A percentile compares a stretch with the other conserved stretches of the same genome.
Conservation (phyloP, 2,329 filamentous ascomycete genomes). For the Alternaria triticimaculans region DNA sequence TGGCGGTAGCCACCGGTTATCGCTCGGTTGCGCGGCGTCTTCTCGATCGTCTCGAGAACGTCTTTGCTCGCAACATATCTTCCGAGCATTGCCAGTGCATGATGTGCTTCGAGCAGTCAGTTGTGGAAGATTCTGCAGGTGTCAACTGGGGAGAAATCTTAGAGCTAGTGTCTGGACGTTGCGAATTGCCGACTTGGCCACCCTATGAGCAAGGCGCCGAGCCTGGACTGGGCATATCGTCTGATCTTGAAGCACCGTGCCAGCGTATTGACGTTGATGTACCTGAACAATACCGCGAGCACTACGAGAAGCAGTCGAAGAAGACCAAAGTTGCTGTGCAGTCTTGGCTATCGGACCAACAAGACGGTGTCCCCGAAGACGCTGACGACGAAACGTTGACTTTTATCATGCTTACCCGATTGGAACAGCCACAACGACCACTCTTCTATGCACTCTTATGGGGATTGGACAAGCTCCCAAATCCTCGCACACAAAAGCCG, state of each 20-base stretch:
- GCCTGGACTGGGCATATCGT: slow-evolving; percentile 63
- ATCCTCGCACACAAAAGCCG: slow-evolving; percentile 72
- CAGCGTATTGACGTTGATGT: slow-evolving; percentile 92
- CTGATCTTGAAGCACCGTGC: slow-evolving; percentile 63
- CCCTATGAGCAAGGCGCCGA: slow-evolving; percentile 69
- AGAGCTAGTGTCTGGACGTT: slow-evolving; percentile 87
- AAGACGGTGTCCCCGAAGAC: slow-evolving; percentile 80
- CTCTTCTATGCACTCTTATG: slow-evolving; percentile 82
- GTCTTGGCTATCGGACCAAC: slow-evolving; percentile 84
- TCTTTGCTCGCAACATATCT: slow-evolving; percentile 92
- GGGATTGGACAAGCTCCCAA: slow-evolving; percentile 60
- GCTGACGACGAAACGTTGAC: slow-evolving; percentile 93
- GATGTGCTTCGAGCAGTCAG: slow-evolving; percentile 70
- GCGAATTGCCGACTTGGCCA: slow-evolving; percentile 87
- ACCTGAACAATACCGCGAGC: slow-evolving; percentile 88
- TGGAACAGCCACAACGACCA: slow-evolving; percentile 76
- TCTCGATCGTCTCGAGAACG: slow-evolving; percentile 88
- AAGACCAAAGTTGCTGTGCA: slow-evolving; percentile 93
- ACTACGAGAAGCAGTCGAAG: slow-evolving; percentile 89
- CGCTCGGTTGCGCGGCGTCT: slow-evolving; percentile 89
- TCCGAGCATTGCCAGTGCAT: slow-evolving; percentile 84
- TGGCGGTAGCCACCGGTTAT: slow-evolving; percentile 95
- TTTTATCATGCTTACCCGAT: slow-evolving; percentile 90
- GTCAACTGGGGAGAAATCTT: slow-evolving; percentile 95
- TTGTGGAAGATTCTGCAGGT: slow-evolving; percentile 61